Evolutionary conservation across 2,329 filamentous ascomycete species (phyloP).

Genomic region (Diaporthe aspalathi): DNA sequence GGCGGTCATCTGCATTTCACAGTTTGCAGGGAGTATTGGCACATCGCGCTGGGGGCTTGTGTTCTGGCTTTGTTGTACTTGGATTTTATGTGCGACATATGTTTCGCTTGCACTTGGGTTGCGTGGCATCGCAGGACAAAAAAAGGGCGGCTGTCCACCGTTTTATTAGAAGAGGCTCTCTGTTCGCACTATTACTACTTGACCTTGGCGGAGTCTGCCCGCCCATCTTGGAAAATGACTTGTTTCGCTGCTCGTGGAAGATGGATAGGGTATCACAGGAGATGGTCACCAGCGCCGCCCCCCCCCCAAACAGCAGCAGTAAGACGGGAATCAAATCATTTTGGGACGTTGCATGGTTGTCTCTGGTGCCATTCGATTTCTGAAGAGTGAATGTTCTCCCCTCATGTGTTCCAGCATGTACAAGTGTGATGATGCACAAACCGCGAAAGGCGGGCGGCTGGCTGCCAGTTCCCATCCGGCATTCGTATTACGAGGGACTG

Average conservation of each 20-base stretch:
- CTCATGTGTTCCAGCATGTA: neutral
- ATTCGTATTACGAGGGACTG: too few relatives aligned
- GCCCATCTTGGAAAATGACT: neutral
- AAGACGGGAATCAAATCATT: conserved; percentile 6
- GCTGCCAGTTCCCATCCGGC: neutral
- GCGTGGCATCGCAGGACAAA: conserved; percentile 28
- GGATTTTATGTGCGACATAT: neutral
- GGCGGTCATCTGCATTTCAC: conserved; percentile 8
- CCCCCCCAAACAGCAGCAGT: neutral
- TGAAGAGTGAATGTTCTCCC: neutral
- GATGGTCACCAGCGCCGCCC: conserved; percentile 9
- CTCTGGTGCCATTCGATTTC: neutral
- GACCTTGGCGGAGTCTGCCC: neutral
- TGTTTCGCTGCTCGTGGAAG: neutral
- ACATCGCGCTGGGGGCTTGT: conserved; percentile 5
- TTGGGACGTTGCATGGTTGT: neutral
- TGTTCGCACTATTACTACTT: conserved; percentile 13
- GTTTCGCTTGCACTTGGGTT: neutral
- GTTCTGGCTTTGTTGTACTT: conserved; percentile 17
- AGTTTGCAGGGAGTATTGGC: neutral
- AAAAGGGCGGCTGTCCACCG: conserved; percentile 6
- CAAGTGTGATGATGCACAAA: neutral
- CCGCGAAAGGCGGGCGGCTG: too few relatives aligned
- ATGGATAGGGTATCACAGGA: neutral
- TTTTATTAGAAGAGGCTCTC: conserved; percentile 2